Base-by-base conservation (phyloP, 805 yeast species). In the Kluyveromyces aestuarii region DNA sequence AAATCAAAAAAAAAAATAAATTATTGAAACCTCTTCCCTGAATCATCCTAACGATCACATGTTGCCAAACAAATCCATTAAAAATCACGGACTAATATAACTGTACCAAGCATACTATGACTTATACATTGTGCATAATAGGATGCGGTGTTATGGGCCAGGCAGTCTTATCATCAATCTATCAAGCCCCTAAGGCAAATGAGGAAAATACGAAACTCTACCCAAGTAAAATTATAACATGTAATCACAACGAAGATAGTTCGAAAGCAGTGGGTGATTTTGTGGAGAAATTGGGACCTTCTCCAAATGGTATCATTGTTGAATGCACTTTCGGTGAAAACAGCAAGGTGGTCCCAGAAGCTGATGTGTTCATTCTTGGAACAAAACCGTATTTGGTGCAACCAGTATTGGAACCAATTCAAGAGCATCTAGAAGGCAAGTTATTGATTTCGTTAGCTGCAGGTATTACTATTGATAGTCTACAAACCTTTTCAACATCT, bases 111-210 rank as follows among this genome's bases (percentile, higher is more conserved):
- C 11, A 33, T 3, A 30, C 19, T 14, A 60, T 59, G 66, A 57
- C 58, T 41, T 79, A 77, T 70, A 83, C 87, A 4, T 69, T 91
- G 47, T 76, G 90, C 16, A 81, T 93, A 30, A 74, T 93, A 48
- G 99, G 97, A 36, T 81, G 96, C 59, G 99, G 99, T 52, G 89
- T 86, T 48, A 87, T 93, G 88, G 98, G 98, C 50, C 84, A 91
- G 16, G 96, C 98, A 10, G 87, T 93, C 43, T 75, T 87, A 33
- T 75, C 87, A 11, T 96, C 98, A 10, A 64, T 65, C 38, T 62
- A 61, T 51, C 58, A 57, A 33, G 69, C 69, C 5, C 66, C 64
- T 39, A 58, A 58, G 33, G 57, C 57, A 11, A 46, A 45, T 2
- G 45, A 51, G 10, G 68, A 70, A 21, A 62, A 58, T 38, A 55